Evolutionary conservation across 108 stramenopile genomes (phyloP), one percentile per base, ranked within the genome.

Genomic region (Craspedostauros australis): DNA sequence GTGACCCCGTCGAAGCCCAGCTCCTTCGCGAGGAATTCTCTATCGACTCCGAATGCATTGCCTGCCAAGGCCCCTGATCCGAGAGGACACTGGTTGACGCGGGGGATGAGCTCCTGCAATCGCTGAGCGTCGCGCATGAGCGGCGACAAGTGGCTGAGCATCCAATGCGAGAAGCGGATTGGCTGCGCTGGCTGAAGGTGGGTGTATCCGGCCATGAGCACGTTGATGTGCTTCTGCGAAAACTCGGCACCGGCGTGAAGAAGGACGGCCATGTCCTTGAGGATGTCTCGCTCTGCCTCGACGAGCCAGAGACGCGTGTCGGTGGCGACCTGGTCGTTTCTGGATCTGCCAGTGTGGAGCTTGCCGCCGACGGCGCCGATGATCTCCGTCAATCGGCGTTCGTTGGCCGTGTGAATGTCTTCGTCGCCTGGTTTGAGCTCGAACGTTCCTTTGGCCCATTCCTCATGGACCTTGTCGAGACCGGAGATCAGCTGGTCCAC

Each of bases 321-420:
- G 12, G 96, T 96, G 30, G 96, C 96, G 19, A 99, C 98, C 60
- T 95, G 95, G 57, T 95, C 95, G 70, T 99, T 99, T 3, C 98
- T 87, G 36, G 82, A 86, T 33, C 97, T 88, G 9, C 96, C 98
- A 11, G 98, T 99, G 76, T 99, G 98, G 44, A 99, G 58, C 60
- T 98, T 98, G 29, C 96, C 96, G 25, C 94, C 98, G 19, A 86
- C 67, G 5, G 91, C 65, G 18, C 97, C 97, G 49, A 98, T 75
- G 28, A 97, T 59, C 76, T 99, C 98, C 0, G 96, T 97, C 42
- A 99, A 72, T 2, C 98, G 87, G 31, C 98, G 87, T 73, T 99
- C 98, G 60, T 99, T 98, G 40, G 97, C 97, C n/a, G 96, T 99
- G 72, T 99, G 98, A 54, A 99, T 98, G 76, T 99, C 98, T 72